Conservation (phyloP, 176 grass and related monocot genomes). For the Musa troglodytarum region DNA sequence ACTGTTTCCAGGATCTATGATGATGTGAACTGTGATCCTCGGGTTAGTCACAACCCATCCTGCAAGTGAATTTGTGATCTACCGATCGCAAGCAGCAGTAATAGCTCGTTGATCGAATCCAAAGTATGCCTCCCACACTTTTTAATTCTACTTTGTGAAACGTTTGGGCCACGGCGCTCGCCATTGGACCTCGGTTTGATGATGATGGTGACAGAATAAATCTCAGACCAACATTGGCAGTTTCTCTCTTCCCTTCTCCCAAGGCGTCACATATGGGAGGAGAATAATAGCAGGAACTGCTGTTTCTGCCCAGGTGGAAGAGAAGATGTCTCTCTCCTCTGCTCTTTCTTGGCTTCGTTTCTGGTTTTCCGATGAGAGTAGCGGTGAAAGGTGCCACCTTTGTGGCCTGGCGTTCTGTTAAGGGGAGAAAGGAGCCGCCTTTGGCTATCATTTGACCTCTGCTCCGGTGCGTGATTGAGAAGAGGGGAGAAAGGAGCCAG, state of each 20-base stretch:
- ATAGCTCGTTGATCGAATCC: too few species aligned
- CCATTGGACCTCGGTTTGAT: neutral
- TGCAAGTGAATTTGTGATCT: too few species aligned
- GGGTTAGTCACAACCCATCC: too few species aligned
- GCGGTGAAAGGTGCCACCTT: neutral
- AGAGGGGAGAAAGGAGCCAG: neutral
- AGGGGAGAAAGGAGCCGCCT: neutral
- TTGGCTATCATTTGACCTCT: neutral
- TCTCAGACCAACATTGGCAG: neutral
- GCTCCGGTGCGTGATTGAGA: neutral
- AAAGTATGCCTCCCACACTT: neutral
- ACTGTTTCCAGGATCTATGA: too few species aligned
- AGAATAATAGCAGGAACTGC: neutral
- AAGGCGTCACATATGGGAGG: neutral
- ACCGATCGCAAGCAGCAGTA: too few species aligned
- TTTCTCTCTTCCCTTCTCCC: neutral
- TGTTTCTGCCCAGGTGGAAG: neutral
- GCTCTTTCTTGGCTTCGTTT: too few species aligned
- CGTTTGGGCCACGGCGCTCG: neutral
- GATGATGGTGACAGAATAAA: neutral
- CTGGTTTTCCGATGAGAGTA: neutral
- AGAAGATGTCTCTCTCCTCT: constrained; percentile 23
- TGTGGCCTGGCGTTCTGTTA: too few species aligned
- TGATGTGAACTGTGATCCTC: too few species aligned
- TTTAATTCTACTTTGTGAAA: neutral